phyloP scores from a whole-genome alignment of 176 grass and related monocot species.

The Rhynchospora tenuis region DNA sequence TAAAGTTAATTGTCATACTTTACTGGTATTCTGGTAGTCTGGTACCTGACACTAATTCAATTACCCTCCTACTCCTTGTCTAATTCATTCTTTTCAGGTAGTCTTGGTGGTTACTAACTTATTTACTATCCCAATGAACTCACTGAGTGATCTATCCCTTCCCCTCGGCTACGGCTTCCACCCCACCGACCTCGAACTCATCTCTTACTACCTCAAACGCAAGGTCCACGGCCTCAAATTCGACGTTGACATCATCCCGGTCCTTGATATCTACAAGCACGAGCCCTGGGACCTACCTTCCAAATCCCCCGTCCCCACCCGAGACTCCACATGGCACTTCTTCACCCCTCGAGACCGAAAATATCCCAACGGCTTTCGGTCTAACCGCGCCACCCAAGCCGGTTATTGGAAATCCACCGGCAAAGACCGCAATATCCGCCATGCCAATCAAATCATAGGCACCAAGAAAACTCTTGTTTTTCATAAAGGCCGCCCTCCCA shows the following conservation, averaged over 20 bases:
- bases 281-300: constrained; percentile 94
- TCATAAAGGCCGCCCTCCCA: constrained; percentile 75
- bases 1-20: no score
- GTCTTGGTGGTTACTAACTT: not conserved
- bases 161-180: constrained; percentile 88
- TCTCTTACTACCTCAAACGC: constrained; percentile 72
- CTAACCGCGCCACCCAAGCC: constrained; percentile 67
- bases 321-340: constrained; percentile 96
- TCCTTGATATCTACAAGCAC: constrained; percentile 94
- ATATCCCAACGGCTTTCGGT: constrained; percentile 67
- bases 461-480: constrained; percentile 98
- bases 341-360: constrained; percentile 67
- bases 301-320: constrained; percentile 46
- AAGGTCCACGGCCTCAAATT: constrained; percentile 64
- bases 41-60: no score
- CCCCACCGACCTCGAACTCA: constrained; percentile 70
- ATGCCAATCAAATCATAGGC: constrained; percentile 47
- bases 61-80: not conserved
- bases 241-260: constrained; percentile 61
- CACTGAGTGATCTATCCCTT: constrained; percentile 34
- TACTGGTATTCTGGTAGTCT: no score
- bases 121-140: no score
- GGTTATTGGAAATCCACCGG: constrained; percentile 99
- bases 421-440: constrained; percentile 68
- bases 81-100: no score